These are phyloP conservation scores for Calonectria crousiana DNA, from an alignment of 2,329 filamentous ascomycete species.

Conservation along the genomic window DNA sequence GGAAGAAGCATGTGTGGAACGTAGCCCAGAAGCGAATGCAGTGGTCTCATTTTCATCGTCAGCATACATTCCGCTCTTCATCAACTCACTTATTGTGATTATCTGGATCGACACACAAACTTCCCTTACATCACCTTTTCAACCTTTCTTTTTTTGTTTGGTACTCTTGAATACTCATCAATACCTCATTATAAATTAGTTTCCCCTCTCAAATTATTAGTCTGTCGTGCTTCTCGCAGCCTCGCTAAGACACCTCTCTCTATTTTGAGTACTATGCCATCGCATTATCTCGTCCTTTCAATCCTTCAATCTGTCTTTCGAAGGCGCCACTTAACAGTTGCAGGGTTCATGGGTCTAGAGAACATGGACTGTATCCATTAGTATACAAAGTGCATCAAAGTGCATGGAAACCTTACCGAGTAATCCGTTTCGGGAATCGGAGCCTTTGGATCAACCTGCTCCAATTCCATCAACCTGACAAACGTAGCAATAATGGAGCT, in stretches of 20 bases:
- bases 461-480: slow-evolving; percentile 82
- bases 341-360: slow-evolving; percentile 40
- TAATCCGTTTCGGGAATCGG: slow-evolving; percentile 73
- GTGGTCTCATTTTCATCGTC: too few species aligned
- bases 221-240: background rate
- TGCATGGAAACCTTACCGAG: slow-evolving; percentile 57
- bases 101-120: too few species aligned
- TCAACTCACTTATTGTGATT: too few species aligned
- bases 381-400: accelerated
- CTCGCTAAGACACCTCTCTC: background rate
- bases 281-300: too few species aligned
- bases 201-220: background rate
- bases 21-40: too few species aligned
- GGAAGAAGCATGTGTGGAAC: too few species aligned
- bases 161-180: background rate
- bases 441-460: slow-evolving; percentile 61
- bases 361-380: slow-evolving; percentile 37
- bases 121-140: background rate
- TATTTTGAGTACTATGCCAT: background rate
- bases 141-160: background rate
- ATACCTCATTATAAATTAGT: background rate
- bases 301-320: slow-evolving; percentile 9
- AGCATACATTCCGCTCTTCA: too few species aligned
- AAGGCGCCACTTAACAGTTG: slow-evolving; percentile 32
- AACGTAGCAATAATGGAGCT: slow-evolving; percentile 84